These are phyloP conservation scores for Ajuga reptans DNA, from an alignment of 305 asterid genomes.

Conservation along the genomic window DNA sequence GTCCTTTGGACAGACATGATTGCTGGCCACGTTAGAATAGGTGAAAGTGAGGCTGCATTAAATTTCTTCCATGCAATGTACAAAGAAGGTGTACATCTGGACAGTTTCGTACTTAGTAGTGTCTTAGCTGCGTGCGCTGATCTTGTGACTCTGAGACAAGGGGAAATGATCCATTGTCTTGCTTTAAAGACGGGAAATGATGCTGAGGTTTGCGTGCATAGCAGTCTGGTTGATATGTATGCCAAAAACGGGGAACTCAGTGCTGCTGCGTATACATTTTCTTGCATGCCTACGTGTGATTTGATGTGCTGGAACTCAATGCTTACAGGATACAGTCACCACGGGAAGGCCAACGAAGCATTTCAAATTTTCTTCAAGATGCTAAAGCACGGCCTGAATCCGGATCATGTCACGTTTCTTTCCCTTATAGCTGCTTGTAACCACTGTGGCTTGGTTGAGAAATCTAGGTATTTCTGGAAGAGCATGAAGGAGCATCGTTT, in stretches of 20 bases:
- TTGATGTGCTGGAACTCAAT: conserved; percentile 77
- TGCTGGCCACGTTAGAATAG: conserved; percentile 55
- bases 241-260: conserved; percentile 69
- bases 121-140: conserved; percentile 70
- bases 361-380: conserved; percentile 43
- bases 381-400: conserved; percentile 41
- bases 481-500: conserved; percentile 48
- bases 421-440: conserved; percentile 70
- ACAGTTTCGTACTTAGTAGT: conserved; percentile 57
- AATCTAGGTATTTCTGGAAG: conserved; percentile 52
- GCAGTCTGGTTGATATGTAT: conserved; percentile 71
- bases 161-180: conserved; percentile 64
- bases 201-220: conserved; percentile 44
- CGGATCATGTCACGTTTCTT: conserved; percentile 61
- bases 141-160: conserved; percentile 57
- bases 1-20: conserved; percentile 93
- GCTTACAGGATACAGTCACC: conserved; percentile 67
- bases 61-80: conserved; percentile 42
- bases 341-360: conserved; percentile 58
- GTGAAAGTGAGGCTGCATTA: conserved; percentile 58
- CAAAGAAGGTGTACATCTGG: conserved; percentile 34
- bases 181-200: conserved; percentile 53
- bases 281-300: conserved; percentile 32
- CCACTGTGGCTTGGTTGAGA: conserved; percentile 60
- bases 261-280: conserved; percentile 43